Base-by-base conservation (phyloP, 495 filamentous ascomycete species). In the Cenococcum geophilum region DNA sequence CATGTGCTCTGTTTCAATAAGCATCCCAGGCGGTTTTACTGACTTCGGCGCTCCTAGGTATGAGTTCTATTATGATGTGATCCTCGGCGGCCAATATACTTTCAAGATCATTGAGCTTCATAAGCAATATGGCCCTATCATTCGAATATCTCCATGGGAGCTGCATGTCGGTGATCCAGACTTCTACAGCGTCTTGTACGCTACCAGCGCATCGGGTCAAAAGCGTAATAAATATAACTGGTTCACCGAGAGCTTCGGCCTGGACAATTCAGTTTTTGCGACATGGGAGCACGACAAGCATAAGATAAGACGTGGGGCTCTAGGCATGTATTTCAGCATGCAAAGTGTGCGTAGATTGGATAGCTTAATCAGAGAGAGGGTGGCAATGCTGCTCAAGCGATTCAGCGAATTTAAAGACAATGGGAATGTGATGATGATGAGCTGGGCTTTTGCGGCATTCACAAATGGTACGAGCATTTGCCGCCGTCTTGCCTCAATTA, bases 91-190 rank as follows among this genome's bases (percentile, higher is more conserved):
- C 14, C 45, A 60, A 25, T 60, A 60, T 20, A 49, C 48, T 5
- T 60, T 60, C 25, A 53, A 60, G 22, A 60, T 60, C 14, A 25
- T 36, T 14, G 21, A 60, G 36, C 45, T 60, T 32, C 58, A 60
- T 37, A 53, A 60, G 49, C 16, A 60, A 53, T 60, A 60, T 25
- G 58, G 58, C n/a, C 69, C 69, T 12, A 60, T 71, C 45, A 54
- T 72, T 42, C 62, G 70, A 21, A 71, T 72, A 35, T 69, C 61
- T 50, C 70, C 69, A 10, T 55, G 54, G 22, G 70, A 72, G 59
- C 22, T 72, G n/a, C 70, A 72, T 57, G 59, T 71, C 53, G 40
- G 57, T 25, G 70, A 71, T 56, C 61, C 69, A 16, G 48, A 61
- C 10, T 70, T 64, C 55, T 68, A 49, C 34, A 50, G 66, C 43